Percentiles rank a stretch among this genome's conserved stretches.
Evolutionary conservation across 768 basidiomycete genomes (phyloP).

Genomic region (Trametes punicea): DNA sequence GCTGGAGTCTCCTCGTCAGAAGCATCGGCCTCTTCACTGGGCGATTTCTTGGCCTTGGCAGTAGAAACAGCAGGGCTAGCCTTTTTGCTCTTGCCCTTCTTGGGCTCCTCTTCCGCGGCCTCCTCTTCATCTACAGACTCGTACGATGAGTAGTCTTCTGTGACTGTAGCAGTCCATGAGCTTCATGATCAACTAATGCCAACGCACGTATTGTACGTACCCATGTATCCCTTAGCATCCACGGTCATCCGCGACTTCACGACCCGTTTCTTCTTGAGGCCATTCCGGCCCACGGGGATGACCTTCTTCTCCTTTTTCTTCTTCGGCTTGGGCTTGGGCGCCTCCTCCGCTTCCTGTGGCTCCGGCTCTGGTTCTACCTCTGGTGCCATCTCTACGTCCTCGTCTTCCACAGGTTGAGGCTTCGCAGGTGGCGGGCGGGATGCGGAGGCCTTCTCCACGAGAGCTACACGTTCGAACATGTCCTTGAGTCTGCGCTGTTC

Average conservation of each 20-base stretch:
- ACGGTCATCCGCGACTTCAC: conserved; percentile 51
- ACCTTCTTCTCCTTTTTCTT: conserved; percentile 49
- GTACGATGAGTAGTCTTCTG: conserved; percentile 77
- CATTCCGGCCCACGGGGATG: conserved; percentile 74
- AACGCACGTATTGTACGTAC: conserved; percentile 37
- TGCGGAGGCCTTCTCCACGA: conserved; percentile 17
- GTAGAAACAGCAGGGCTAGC: background rate
- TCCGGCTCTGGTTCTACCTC: conserved; percentile 28
- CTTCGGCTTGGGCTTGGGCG: conserved; percentile 31
- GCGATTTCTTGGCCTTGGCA: conserved; percentile 7
- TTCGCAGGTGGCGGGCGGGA: conserved; percentile 23
- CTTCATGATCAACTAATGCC: too few species aligned
- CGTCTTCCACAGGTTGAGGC: conserved; percentile 23
- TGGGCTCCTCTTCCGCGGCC: conserved; percentile 32
- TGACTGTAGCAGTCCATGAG: conserved; percentile 40
- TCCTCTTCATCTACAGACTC: conserved; percentile 72
- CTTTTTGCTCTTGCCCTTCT: conserved; percentile 20
- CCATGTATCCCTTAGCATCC: conserved; percentile 71
- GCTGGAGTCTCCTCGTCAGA: conserved; percentile 8
- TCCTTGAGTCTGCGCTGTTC: background rate
- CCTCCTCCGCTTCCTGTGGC: conserved; percentile 24
- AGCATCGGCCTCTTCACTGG: background rate
- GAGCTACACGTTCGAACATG: background rate
- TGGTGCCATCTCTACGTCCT: conserved; percentile 25
- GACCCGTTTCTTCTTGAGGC: conserved; percentile 69